Percentiles rank a stretch among this genome's conserved stretches.
Evolutionary conservation across 2,329 filamentous ascomycete species (phyloP).

Genomic region (Balansia obtecta): DNA sequence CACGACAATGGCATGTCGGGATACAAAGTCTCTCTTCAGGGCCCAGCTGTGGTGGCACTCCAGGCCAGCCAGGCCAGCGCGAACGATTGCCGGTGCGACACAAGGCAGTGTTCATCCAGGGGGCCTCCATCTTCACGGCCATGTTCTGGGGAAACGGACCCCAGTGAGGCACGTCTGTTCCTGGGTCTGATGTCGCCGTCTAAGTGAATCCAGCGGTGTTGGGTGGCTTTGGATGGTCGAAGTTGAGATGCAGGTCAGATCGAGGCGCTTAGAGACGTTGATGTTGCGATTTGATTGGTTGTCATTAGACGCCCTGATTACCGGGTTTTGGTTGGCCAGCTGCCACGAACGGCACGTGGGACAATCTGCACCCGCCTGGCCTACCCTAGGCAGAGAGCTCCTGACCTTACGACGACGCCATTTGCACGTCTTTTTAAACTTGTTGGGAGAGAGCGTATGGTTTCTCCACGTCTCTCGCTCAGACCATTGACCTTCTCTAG

Average conservation of each 20-base stretch:
- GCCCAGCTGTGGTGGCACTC: not conserved
- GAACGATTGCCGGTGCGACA: not conserved
- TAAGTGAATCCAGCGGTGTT: not conserved
- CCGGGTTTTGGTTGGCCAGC: conserved; percentile 15
- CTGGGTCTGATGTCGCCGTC: conserved; percentile 1
- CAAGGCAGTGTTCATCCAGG: not conserved
- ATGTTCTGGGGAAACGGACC: not conserved
- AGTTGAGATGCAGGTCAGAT: conserved; percentile 15
- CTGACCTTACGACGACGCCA: too few relatives aligned
- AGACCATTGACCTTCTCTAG: too few relatives aligned
- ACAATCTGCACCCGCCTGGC: not conserved
- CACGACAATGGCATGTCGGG: conserved; percentile 5
- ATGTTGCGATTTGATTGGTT: conserved; percentile 15
- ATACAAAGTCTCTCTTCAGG: not conserved
- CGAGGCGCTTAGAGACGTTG: conserved; percentile 25
- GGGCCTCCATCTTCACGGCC: not conserved
- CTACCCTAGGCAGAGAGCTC: too few relatives aligned
- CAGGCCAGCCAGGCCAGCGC: not conserved
- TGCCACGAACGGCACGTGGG: not conserved
- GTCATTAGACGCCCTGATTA: conserved; percentile 16
- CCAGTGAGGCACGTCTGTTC: conserved; percentile 1
- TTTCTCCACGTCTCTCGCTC: too few relatives aligned
- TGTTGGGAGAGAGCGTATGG: too few relatives aligned
- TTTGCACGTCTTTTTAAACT: too few relatives aligned
- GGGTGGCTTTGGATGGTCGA: conserved; percentile 2